These are phyloP conservation scores for Xerocomus nothofagi DNA, from an alignment of 1,284 basidiomycete genomes.

Conservation along the genomic window DNA sequence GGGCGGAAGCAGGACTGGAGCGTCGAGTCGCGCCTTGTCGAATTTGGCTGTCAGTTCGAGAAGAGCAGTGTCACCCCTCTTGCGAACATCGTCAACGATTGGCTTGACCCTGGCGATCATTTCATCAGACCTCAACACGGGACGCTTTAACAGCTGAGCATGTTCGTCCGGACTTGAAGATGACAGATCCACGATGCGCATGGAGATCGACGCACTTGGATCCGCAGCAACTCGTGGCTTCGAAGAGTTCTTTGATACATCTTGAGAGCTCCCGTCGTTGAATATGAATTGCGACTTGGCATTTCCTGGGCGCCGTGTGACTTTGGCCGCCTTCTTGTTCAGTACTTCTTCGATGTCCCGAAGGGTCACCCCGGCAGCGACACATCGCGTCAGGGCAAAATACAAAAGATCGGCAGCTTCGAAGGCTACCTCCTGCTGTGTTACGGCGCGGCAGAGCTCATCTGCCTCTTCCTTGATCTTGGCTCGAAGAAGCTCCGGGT, in stretches of 20 bases:
- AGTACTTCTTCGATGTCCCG: conserved; percentile 86
- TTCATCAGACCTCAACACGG: conserved; percentile 89
- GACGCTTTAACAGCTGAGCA: conserved; percentile 77
- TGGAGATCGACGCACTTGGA: conserved; percentile 58
- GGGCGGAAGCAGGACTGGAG: conserved; percentile 67
- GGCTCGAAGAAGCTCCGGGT: conserved; percentile 78
- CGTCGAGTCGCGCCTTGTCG: conserved; percentile 72
- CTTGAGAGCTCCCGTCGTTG: conserved; percentile 34
- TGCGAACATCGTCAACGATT: conserved; percentile 88
- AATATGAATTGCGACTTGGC: conserved; percentile 86
- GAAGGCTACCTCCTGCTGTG: conserved; percentile 86
- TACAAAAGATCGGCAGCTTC: conserved; percentile 97
- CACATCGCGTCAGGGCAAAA: conserved; percentile 89
- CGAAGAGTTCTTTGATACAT: conserved; percentile 30
- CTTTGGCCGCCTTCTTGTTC: conserved; percentile 85
- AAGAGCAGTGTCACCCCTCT: conserved; percentile 84
- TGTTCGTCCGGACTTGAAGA: conserved; percentile 57
- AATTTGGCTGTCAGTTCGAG: conserved; percentile 92
- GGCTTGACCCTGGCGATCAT: conserved; percentile 96
- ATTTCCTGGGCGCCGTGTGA: conserved; percentile 88
- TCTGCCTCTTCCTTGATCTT: conserved; percentile 99
- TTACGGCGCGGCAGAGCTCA: conserved; percentile 86
- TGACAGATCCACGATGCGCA: conserved; percentile 72
- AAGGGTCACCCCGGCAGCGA: conserved; percentile 81
- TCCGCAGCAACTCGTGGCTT: conserved; percentile 30